These are phyloP conservation scores for Thermomucor indicae-seudaticae DNA, from an alignment of 371 early-diverging fungal genomes.

Conservation along the genomic window DNA sequence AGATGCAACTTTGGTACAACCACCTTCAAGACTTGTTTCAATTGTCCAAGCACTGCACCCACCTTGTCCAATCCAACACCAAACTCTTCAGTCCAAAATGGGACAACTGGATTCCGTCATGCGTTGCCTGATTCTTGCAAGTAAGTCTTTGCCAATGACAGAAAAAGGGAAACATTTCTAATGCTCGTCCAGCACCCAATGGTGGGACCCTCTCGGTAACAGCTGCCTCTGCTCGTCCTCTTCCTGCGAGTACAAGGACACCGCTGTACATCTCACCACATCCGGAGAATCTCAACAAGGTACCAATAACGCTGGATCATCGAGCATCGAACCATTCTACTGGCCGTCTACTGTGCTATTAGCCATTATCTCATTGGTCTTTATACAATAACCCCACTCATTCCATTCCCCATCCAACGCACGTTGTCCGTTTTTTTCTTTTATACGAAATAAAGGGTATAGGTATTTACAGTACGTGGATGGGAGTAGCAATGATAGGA, in stretches of 20 bases:
- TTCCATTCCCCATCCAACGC: no score
- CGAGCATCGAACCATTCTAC: no score
- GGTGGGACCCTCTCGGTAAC: constrained; percentile 69
- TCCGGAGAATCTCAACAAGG: not conserved
- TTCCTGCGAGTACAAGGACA: constrained; percentile 44
- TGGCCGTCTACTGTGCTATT: no score
- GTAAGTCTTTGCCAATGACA: constrained; percentile 18
- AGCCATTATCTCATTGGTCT: no score
- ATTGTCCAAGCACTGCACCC: constrained; percentile 54
- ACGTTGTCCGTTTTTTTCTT: no score
- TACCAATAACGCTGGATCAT: no score
- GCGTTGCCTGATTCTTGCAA: constrained; percentile 60
- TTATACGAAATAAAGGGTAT: no score
- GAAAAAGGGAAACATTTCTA: not conserved
- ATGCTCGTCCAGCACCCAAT: constrained; percentile 34
- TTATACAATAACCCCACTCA: no score
- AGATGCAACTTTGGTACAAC: constrained; percentile 57
- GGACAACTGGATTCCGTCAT: constrained; percentile 42
- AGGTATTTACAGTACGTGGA: no score
- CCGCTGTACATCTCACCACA: constrained; percentile 21
- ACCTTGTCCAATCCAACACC: constrained; percentile 53
- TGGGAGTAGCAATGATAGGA: no score
- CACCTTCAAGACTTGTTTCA: constrained; percentile 62
- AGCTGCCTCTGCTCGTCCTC: constrained; percentile 47
- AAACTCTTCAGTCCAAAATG: constrained; percentile 35